phyloP scores from a whole-genome alignment of 2,329 filamentous ascomycete species.

The Ascochyta lentis region DNA sequence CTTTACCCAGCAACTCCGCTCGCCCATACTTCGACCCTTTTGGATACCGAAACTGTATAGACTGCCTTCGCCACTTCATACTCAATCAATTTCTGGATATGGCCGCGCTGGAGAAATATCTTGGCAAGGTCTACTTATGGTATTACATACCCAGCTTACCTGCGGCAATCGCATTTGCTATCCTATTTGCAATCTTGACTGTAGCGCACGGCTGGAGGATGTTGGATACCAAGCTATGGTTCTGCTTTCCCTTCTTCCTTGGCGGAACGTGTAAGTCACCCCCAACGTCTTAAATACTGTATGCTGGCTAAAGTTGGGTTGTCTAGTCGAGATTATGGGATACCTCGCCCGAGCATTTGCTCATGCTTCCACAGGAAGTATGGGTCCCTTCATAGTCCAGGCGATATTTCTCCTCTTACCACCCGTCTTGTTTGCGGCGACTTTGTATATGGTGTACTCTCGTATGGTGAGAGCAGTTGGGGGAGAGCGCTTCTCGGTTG shows the following conservation, averaged over 20 bases:
- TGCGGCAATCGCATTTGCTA: constrained; percentile 55
- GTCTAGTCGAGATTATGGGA: constrained; percentile 58
- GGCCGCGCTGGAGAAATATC: constrained; percentile 17
- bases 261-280: constrained; percentile 53
- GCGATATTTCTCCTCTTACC: constrained; percentile 50
- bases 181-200: constrained; percentile 55
- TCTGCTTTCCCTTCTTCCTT: constrained; percentile 56
- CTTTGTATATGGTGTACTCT: constrained; percentile 53
- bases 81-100: neutral
- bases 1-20: no score
- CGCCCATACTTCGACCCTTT: no score
- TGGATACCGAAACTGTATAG: no score
- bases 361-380: constrained; percentile 35
- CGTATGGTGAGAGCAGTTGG: constrained; percentile 47
- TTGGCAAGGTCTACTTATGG: constrained; percentile 19
- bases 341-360: constrained; percentile 57
- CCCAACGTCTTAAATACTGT: neutral
- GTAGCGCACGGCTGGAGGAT: constrained; percentile 52
- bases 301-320: neutral
- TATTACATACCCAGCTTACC: constrained; percentile 53
- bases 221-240: constrained; percentile 51
- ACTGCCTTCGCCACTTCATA: no score
- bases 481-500: constrained; percentile 49
- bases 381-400: constrained; percentile 48
- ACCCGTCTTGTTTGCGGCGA: constrained; percentile 53